Conservation (phyloP, 2,329 filamentous ascomycete genomes). For the Colletotrichum sp. region DNA sequence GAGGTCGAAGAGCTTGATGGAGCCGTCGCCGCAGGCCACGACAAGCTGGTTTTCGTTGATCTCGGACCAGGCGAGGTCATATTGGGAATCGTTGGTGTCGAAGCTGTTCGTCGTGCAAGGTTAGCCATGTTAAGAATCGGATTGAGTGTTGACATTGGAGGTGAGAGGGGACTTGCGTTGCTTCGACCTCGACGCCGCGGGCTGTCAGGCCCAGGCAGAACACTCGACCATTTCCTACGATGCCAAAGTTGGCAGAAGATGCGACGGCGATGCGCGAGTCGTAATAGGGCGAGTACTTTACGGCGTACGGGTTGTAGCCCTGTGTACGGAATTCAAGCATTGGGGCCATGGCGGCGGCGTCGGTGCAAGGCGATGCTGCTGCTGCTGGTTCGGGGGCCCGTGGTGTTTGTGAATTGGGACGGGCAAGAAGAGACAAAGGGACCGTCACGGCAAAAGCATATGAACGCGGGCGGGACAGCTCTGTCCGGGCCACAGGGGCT, state of each 20-base stretch:
- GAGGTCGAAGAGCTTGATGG: conserved; percentile 92
- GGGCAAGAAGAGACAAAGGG: neutral
- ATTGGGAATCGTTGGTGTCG: conserved; percentile 96
- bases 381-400: neutral
- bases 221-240: conserved; percentile 92
- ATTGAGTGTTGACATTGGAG: neutral
- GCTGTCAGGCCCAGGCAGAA: conserved; percentile 85
- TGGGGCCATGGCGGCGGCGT: conserved; percentile 37
- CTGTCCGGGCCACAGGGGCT: neutral
- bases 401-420: neutral
- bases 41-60: conserved; percentile 94
- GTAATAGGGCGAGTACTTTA: conserved; percentile 99
- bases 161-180: conserved; percentile 61
- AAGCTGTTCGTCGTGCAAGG: conserved; percentile 61
- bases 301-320: conserved; percentile 94
- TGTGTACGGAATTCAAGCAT: conserved; percentile 96
- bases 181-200: conserved; percentile 83
- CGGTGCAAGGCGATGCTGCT: neutral
- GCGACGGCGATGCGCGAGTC: conserved; percentile 93
- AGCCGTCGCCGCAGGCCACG: conserved; percentile 89
- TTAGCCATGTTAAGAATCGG: neutral
- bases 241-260: conserved; percentile 91
- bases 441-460: neutral
- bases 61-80: conserved; percentile 95
- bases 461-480: conserved; percentile 15